phyloP scores from a whole-genome alignment of 2,329 filamentous ascomycete genomes.

The Xylariaceae sp. region DNA sequence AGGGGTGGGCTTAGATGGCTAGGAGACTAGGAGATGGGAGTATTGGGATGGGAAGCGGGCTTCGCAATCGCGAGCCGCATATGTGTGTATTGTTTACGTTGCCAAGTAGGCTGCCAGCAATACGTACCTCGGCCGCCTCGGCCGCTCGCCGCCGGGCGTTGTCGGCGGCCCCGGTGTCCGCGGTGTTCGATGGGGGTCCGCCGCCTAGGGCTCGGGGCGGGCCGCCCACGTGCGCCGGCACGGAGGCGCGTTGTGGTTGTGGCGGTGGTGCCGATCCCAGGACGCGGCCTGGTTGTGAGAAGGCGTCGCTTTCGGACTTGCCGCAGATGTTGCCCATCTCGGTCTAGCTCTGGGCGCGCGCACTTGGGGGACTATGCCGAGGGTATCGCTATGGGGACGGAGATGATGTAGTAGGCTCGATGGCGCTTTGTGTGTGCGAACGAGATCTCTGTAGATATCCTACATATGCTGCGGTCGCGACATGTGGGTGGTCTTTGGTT shows the following conservation, averaged over 20 bases:
- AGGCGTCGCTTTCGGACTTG: conserved; percentile 64
- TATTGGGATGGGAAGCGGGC: neutral
- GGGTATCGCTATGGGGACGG: neutral
- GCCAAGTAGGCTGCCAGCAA: neutral
- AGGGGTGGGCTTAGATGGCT: too few relatives aligned
- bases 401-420: neutral
- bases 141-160: conserved; percentile 72
- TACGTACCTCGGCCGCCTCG: conserved; percentile 74
- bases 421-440: too few relatives aligned
- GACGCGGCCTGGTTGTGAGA: conserved; percentile 67
- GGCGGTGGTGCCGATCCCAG: conserved; percentile 56
- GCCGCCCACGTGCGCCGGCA: conserved; percentile 50
- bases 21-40: neutral
- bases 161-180: conserved; percentile 29
- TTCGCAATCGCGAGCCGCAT: neutral
- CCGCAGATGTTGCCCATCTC: conserved; percentile 85
- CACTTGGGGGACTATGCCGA: neutral
- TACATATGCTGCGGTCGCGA: too few relatives aligned
- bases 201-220: conserved; percentile 63
- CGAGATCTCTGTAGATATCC: too few relatives aligned
- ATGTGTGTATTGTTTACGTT: neutral
- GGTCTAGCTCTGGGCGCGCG: neutral
- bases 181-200: conserved; percentile 19
- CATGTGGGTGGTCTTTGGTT: too few relatives aligned
- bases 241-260: conserved; percentile 47